These are phyloP conservation scores for Rhynchospora breviuscula DNA, from an alignment of 176 grass and related monocot genomes.

Conservation along the genomic window DNA sequence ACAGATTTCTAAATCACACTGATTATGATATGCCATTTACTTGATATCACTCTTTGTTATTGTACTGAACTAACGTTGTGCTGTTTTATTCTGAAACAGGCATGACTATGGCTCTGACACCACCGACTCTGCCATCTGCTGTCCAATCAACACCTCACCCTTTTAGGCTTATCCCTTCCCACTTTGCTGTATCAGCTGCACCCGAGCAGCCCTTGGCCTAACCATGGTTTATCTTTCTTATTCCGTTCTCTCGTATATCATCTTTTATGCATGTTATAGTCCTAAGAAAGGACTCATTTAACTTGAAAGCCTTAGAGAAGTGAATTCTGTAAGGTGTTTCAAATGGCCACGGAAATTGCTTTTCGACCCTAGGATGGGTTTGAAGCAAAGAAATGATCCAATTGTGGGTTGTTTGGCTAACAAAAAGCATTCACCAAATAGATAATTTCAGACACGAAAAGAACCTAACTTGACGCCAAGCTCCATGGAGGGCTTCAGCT, in stretches of 20 bases:
- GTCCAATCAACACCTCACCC: constrained; percentile 57
- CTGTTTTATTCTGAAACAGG: constrained; percentile 77
- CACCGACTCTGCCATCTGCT: constrained; percentile 61
- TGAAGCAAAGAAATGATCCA: constrained; percentile 58
- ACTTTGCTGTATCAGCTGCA: constrained; percentile 64
- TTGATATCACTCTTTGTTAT: neutral
- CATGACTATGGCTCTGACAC: constrained; percentile 85
- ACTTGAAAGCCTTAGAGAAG: constrained; percentile 27
- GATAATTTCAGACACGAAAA: constrained; percentile 32
- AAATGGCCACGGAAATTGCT: constrained; percentile 52
- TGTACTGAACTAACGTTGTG: constrained; percentile 54
- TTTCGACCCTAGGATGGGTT: constrained; percentile 82
- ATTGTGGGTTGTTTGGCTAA: constrained; percentile 59
- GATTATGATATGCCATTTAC: neutral
- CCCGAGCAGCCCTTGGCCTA: constrained; percentile 97
- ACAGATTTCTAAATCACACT: neutral
- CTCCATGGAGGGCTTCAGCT: constrained; percentile 35
- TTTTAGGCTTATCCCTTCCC: constrained; percentile 67
- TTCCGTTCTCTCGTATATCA: constrained; percentile 31
- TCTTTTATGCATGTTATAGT: constrained; percentile 46
- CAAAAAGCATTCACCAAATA: constrained; percentile 50
- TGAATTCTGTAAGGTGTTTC: constrained; percentile 23
- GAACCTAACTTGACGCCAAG: constrained; percentile 45
- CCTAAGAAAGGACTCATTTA: constrained; percentile 21
- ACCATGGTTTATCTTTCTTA: constrained; percentile 65